phyloP scores from a whole-genome alignment of 306 rosid species.

The Quillaja saponaria region DNA sequence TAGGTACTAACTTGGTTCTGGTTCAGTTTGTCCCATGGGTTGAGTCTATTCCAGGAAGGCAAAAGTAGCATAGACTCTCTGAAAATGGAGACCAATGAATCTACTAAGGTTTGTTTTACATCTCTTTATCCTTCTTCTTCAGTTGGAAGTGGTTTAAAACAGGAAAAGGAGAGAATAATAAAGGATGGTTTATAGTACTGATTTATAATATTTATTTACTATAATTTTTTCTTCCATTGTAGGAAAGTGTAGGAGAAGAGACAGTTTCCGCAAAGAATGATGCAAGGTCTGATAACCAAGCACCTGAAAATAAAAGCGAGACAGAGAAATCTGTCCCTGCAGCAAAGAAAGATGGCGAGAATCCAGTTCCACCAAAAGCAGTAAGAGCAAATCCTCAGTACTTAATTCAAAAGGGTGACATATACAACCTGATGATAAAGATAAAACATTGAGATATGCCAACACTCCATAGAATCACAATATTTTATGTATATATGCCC shows the following conservation, averaged over 20 bases:
- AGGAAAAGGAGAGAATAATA: not conserved
- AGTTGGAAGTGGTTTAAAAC: not conserved
- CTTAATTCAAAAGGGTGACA: not conserved
- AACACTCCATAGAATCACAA: too few relatives aligned
- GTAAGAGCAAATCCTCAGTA: constrained; percentile 46
- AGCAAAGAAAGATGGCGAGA: constrained; percentile 69
- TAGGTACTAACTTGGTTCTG: constrained; percentile 35
- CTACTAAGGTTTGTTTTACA: constrained; percentile 57
- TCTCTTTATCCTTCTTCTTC: constrained; percentile 9
- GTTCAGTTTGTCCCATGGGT: constrained; percentile 83
- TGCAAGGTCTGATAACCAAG: constrained; percentile 45
- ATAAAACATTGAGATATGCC: not conserved
- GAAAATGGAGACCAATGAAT: constrained; percentile 66
- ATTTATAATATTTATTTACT: constrained; percentile 8
- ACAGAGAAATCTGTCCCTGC: constrained; percentile 59
- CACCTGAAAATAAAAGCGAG: constrained; percentile 64
- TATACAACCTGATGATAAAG: not conserved
- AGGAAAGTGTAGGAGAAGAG: constrained; percentile 64
- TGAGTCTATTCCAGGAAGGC: constrained; percentile 81
- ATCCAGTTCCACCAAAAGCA: constrained; percentile 55
- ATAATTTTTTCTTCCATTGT: constrained; percentile 16
- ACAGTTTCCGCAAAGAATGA: constrained; percentile 55
- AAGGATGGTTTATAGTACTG: constrained; percentile 5
- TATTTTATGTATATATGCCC: too few relatives aligned
- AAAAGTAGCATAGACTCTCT: constrained; percentile 54